A percentile compares a stretch with the other conserved stretches of the same genome.
Conservation (phyloP, 306 rosid species). For the Vicia villosa region DNA sequence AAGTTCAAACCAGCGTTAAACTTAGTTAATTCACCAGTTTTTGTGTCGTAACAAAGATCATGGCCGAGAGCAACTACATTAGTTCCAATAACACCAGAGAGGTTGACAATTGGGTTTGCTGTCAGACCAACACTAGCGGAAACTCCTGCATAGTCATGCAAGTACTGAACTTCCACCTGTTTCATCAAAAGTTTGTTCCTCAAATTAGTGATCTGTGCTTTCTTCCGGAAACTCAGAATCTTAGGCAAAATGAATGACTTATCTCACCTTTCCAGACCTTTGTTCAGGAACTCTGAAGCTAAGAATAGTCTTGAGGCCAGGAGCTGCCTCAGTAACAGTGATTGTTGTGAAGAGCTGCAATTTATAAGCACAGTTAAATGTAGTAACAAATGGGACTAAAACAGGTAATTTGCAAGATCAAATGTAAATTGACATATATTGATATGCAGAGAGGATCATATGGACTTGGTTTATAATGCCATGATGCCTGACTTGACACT, state of each 20-base stretch:
- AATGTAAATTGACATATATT: background rate
- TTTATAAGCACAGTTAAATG: slow-evolving; percentile 15
- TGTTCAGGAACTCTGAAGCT: slow-evolving; percentile 86
- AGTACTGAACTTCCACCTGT: slow-evolving; percentile 84
- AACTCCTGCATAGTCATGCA: slow-evolving; percentile 81
- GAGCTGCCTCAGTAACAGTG: slow-evolving; percentile 73
- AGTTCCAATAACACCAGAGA: slow-evolving; percentile 79
- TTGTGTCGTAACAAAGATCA: slow-evolving; percentile 75
- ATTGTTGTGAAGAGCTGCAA: slow-evolving; percentile 69
- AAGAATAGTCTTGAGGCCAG: slow-evolving; percentile 79
- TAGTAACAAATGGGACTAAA: background rate
- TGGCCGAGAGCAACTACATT: slow-evolving; percentile 67
- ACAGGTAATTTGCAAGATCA: background rate
- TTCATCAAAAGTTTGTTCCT: slow-evolving; percentile 16
- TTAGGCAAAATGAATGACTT: background rate
- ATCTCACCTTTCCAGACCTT: slow-evolving; percentile 87
- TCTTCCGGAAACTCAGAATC: background rate
- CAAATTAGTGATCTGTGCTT: slow-evolving; percentile 18
- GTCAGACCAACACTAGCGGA: slow-evolving; percentile 81
- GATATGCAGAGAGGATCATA: background rate
- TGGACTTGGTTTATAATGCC: background rate
- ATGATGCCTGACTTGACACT: background rate
- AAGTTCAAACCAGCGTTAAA: slow-evolving; percentile 69
- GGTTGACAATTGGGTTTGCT: slow-evolving; percentile 78
- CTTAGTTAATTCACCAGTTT: slow-evolving; percentile 67